These are phyloP conservation scores for Helicocarpus griseus DNA, from an alignment of 2,329 filamentous ascomycete species.

Conservation along the genomic window DNA sequence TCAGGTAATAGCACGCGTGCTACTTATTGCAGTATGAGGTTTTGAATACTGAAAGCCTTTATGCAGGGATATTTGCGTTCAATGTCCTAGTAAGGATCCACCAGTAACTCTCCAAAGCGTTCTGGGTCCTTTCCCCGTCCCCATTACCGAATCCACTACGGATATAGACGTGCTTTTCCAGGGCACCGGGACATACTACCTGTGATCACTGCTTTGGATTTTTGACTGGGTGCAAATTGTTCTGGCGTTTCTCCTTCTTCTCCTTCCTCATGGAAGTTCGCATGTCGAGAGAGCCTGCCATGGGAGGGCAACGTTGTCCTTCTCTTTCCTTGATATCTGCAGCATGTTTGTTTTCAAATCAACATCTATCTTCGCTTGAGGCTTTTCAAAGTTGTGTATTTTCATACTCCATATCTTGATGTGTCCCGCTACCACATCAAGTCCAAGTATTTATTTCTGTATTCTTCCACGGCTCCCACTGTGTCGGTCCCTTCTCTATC, in stretches of 20 bases:
- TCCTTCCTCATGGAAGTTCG: neutral
- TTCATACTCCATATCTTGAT: neutral
- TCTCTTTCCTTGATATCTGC: neutral
- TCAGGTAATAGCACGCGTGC: too few species aligned
- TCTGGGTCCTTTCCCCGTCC: too few species aligned
- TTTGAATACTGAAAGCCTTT: too few species aligned
- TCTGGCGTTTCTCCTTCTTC: neutral
- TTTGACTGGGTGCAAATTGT: too few species aligned
- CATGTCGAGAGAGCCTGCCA: neutral
- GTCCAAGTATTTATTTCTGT: neutral
- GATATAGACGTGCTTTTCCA: too few species aligned
- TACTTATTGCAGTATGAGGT: too few species aligned
- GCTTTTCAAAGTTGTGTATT: neutral
- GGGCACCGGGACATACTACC: too few species aligned
- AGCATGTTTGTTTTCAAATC: neutral
- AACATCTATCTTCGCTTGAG: neutral
- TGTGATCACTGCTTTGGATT: neutral
- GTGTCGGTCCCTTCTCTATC: neutral
- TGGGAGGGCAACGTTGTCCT: neutral
- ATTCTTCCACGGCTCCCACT: neutral
- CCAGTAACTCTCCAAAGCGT: too few species aligned
- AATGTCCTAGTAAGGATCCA: too few species aligned
- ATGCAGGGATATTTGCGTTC: too few species aligned
- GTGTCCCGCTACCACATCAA: neutral
- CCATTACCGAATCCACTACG: too few species aligned